Base-by-base conservation (phyloP, 1,284 basidiomycete genomes). In the Pseudozyma tsukubaensis region DNA sequence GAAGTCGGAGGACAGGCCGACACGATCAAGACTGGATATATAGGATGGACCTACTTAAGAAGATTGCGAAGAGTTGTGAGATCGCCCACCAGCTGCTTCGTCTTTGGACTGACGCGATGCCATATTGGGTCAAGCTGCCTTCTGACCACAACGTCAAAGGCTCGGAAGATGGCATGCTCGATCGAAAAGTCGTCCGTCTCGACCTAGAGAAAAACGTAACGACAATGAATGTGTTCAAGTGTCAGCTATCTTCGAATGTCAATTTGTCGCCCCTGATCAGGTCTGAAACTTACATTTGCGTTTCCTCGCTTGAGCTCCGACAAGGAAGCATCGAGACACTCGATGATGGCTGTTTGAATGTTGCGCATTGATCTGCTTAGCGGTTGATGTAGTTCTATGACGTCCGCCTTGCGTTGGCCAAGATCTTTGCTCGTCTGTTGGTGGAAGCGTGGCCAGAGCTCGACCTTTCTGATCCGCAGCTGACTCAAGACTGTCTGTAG, bases 161-260 rank as follows among this genome's bases (percentile, higher is more conserved):
- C 94, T 34, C 91, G 89, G 85, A 98, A 98, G 78, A 99, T 94
- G 0, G 94, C 93, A 77, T 93, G 96, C 80, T 97, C 93, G 49
- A 98, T 89, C 6, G 90, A 95, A 64, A 97, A 88, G 75, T 98
- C 94, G 73, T 99, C 97, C 10, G 97, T 88, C 64, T 99, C 96
- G 14, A 97, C 89, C 92, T 97, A 57, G 11, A 47, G 16, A 19
- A 12, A 14, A 4, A 29, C 36, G 16, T 16, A 10, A 19, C 12
- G 19, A 24, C 44, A 8, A 21, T 34, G 8, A 10, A 13, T 32
- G 5, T n/a, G 29, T 4, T 51, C 16, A 24, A 24, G 11, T 24
- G 51, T 43, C n/a, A 40, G 19, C 40, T 29, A n/a, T n/a, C n/a
- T n/a, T n/a, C n/a, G 40, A 24, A 29, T 18, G 4, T 40, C 32